These are phyloP conservation scores for Rutstroemia sp. DNA, from an alignment of 2,329 filamentous ascomycete species.

Conservation along the genomic window DNA sequence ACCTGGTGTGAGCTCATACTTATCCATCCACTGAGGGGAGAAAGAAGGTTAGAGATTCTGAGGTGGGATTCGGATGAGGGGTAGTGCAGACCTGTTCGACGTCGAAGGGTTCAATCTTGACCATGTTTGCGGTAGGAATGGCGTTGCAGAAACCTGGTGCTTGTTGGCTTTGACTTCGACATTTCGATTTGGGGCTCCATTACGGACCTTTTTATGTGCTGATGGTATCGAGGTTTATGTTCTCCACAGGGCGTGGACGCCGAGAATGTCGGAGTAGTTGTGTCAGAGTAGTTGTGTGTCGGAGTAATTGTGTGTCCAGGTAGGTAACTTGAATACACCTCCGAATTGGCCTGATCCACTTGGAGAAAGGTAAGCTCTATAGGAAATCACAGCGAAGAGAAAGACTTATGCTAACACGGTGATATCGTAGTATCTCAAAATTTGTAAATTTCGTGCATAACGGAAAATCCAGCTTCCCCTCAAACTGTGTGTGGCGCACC, in stretches of 20 bases:
- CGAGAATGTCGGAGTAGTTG: neutral
- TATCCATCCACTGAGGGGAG: slow-evolving; percentile 51
- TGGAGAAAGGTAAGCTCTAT: too few species aligned
- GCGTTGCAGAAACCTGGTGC: neutral
- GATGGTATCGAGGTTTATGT: neutral
- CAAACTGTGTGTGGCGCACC: neutral
- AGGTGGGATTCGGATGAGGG: neutral
- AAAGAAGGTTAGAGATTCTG: slow-evolving; percentile 10
- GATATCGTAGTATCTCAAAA: too few species aligned
- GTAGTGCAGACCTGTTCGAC: slow-evolving; percentile 57
- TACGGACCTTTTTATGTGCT: slow-evolving; percentile 14
- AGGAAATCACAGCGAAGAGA: too few species aligned
- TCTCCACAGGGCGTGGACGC: neutral
- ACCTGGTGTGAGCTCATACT: slow-evolving; percentile 47
- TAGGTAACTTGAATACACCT: neutral
- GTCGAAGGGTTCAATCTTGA: slow-evolving; percentile 53
- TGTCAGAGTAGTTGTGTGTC: neutral
- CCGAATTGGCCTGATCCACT: too few species aligned
- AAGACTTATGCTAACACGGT: too few species aligned
- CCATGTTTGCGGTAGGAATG: slow-evolving; percentile 36
- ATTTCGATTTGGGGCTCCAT: slow-evolving; percentile 8
- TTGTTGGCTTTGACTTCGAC: slow-evolving; percentile 9
- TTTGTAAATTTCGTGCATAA: too few species aligned
- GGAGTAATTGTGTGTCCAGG: neutral
- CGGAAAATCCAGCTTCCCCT: too few species aligned